These are phyloP conservation scores for Aspergillus luchuensis DNA, from an alignment of 2,329 filamentous ascomycete species.

Conservation along the genomic window DNA sequence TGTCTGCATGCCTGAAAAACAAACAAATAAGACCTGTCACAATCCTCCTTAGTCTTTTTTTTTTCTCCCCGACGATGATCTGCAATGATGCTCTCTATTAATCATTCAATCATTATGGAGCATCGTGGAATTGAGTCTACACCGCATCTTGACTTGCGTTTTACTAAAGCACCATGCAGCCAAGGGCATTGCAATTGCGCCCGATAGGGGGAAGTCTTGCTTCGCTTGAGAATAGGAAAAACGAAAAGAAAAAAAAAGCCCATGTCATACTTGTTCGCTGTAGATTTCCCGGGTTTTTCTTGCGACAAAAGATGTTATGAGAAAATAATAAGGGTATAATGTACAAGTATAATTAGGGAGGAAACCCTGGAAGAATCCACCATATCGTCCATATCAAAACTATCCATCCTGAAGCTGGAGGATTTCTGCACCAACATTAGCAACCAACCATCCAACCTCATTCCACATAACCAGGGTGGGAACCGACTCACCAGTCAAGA, in stretches of 20 bases:
- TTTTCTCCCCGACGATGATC: not conserved
- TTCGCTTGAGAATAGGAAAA: too few relatives aligned
- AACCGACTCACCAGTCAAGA: slow-evolving; percentile 60
- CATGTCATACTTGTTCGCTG: not conserved
- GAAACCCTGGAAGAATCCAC: not conserved
- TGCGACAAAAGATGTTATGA: not conserved
- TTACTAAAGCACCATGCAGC: not conserved
- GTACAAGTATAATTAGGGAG: not conserved
- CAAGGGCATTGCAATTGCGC: too few relatives aligned
- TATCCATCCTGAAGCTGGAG: not conserved
- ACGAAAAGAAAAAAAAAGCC: not conserved
- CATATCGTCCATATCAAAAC: not conserved
- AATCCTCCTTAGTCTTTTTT: not conserved
- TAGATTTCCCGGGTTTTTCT: not conserved
- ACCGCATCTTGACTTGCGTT: not conserved
- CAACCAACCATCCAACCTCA: not conserved
- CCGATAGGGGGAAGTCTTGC: too few relatives aligned
- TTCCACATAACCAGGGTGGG: not conserved
- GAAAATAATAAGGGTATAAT: not conserved
- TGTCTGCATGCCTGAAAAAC: not conserved
- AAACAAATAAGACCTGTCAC: not conserved
- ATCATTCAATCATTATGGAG: not conserved
- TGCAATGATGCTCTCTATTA: too few relatives aligned
- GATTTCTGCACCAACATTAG: slow-evolving; percentile 1
- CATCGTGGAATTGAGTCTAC: not conserved